phyloP scores from a whole-genome alignment of 768 basidiomycete genomes.

The Lactarius trivialis region DNA sequence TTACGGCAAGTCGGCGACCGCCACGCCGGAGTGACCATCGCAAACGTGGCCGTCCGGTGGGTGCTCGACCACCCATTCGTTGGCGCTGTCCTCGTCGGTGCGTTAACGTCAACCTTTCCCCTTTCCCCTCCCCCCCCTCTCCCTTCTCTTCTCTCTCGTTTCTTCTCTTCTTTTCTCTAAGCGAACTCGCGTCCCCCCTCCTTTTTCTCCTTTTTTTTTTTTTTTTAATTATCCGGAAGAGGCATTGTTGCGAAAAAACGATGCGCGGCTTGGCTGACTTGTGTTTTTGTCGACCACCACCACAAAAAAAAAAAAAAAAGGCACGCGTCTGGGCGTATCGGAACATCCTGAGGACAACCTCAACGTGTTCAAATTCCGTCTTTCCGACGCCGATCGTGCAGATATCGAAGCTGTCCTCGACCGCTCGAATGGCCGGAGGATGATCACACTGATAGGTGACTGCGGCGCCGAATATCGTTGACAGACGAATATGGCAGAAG shows the following conservation, averaged over 20 bases:
- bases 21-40: constrained; percentile 58
- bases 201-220: neutral
- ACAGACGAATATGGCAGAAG: too few relatives aligned
- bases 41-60: constrained; percentile 79
- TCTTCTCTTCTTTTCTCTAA: neutral
- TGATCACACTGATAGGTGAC: constrained; percentile 70
- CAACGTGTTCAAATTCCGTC: constrained; percentile 50
- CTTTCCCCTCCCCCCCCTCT: neutral
- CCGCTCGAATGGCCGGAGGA: constrained; percentile 51
- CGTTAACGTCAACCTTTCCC: constrained; percentile 11
- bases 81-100: constrained; percentile 75
- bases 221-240: neutral
- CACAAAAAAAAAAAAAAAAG: too few relatives aligned
- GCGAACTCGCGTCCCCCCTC: constrained; percentile 1
- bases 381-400: constrained; percentile 50
- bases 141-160: neutral
- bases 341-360: constrained; percentile 68
- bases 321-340: constrained; percentile 66
- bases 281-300: too few relatives aligned
- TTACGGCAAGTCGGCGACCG: constrained; percentile 61
- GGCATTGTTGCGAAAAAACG: too few relatives aligned
- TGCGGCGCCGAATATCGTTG: constrained; percentile 78
- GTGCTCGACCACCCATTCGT: constrained; percentile 72
- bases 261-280: neutral
- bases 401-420: constrained; percentile 59